These are phyloP conservation scores for Pichia sp. DNA, from an alignment of 1,139 yeast genomes.

Conservation along the genomic window DNA sequence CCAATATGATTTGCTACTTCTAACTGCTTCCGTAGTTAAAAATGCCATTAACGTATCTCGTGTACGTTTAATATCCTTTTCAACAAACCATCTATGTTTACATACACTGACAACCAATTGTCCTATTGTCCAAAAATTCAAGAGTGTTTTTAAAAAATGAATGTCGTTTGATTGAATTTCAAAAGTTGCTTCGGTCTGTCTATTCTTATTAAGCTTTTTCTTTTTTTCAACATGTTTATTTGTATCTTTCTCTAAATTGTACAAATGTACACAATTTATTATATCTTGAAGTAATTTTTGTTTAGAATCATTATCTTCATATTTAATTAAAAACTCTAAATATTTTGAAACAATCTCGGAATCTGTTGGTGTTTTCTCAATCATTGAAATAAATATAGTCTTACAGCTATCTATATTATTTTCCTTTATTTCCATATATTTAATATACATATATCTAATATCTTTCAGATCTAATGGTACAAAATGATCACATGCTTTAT, in stretches of 20 bases:
- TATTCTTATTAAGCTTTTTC: background rate
- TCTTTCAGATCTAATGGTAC: slow-evolving; percentile 38
- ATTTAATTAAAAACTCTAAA: slow-evolving; percentile 16
- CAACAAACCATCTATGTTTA: slow-evolving; percentile 33
- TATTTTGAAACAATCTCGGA: slow-evolving; percentile 19
- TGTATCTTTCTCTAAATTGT: slow-evolving; percentile 11
- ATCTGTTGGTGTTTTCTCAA: slow-evolving; percentile 15
- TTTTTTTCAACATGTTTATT: slow-evolving; percentile 12
- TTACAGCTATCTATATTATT: slow-evolving; percentile 19
- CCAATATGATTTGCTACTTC: slow-evolving; percentile 50
- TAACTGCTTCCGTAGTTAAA: slow-evolving; percentile 35
- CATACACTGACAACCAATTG: slow-evolving; percentile 36
- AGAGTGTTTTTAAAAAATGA: slow-evolving; percentile 23
- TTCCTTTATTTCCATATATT: slow-evolving; percentile 28
- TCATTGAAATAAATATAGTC: slow-evolving; percentile 18
- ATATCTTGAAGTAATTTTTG: slow-evolving; percentile 13
- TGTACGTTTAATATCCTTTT: slow-evolving; percentile 32
- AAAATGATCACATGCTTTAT: slow-evolving; percentile 40
- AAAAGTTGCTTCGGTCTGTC: background rate
- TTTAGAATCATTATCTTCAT: background rate
- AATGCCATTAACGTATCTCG: slow-evolving; percentile 41
- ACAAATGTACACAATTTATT: slow-evolving; percentile 13
- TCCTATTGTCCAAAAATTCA: slow-evolving; percentile 33
- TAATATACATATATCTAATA: slow-evolving; percentile 40
- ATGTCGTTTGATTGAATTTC: slow-evolving; percentile 17